phyloP scores from a whole-genome alignment of 2,329 filamentous ascomycete genomes.

The Penicillium oxalicum region DNA sequence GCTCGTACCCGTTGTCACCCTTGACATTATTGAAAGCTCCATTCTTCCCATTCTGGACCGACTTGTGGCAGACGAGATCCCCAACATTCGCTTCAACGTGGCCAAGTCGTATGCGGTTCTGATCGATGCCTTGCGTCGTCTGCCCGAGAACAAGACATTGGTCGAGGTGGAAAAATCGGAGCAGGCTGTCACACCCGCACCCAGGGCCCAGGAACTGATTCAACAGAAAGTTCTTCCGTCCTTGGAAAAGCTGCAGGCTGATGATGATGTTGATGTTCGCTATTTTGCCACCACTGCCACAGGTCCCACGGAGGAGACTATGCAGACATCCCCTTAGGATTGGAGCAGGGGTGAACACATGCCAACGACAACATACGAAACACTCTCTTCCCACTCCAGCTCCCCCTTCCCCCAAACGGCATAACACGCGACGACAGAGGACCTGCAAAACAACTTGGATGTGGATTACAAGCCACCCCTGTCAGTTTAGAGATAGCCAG shows the following conservation, averaged over 20 bases:
- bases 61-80: constrained; percentile 88
- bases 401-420: constrained; percentile 5
- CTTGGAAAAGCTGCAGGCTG: constrained; percentile 90
- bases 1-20: constrained; percentile 82
- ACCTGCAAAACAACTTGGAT: constrained; percentile 17
- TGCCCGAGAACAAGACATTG: constrained; percentile 83
- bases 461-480: constrained; percentile 17
- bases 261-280: constrained; percentile 95
- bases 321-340: constrained; percentile 48
- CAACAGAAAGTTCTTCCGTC: constrained; percentile 81
- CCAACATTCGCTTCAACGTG: constrained; percentile 99
- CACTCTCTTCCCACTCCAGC: constrained; percentile 2
- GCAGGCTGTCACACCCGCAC: constrained; percentile 51
- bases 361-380: constrained; percentile 6
- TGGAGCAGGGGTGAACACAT: not conserved
- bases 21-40: constrained; percentile 86
- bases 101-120: constrained; percentile 93
- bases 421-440: constrained; percentile 14
- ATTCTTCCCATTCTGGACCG: constrained; percentile 95
- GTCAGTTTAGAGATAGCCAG: constrained; percentile 34
- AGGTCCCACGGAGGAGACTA: constrained; percentile 48
- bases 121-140: constrained; percentile 82
- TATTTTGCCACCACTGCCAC: constrained; percentile 94
- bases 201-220: constrained; percentile 71
- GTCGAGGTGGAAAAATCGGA: constrained; percentile 77